phyloP scores from a whole-genome alignment of 164 flowering plant genomes.

The Cinnamomum micranthum region DNA sequence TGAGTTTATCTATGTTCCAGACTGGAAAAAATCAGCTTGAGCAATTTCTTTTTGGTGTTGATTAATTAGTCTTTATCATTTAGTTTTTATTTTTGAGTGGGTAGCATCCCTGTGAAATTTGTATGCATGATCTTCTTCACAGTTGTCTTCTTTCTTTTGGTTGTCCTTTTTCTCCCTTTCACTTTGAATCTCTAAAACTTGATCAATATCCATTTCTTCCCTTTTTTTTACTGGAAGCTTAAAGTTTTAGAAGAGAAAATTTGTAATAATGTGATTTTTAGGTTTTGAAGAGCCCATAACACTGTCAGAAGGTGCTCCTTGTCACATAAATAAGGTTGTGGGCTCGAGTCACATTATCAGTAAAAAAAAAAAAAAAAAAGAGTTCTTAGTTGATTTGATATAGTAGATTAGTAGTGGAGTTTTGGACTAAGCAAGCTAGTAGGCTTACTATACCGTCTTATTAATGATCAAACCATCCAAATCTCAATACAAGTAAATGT shows the following conservation, averaged over 20 bases:
- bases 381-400: not conserved
- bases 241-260: not conserved
- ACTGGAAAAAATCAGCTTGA: not conserved
- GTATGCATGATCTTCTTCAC: not conserved
- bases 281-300: too few species aligned
- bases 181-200: not conserved
- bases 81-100: not conserved
- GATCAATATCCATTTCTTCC: not conserved
- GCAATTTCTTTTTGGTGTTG: not conserved
- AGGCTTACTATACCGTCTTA: not conserved
- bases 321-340: not conserved
- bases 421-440: not conserved
- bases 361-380: not conserved
- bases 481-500: not conserved
- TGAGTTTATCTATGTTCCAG: not conserved
- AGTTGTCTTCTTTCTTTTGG: too few species aligned
- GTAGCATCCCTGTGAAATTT: not conserved
- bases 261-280: not conserved
- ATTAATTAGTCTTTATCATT: too few species aligned
- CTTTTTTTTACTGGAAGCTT: not conserved
- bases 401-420: not conserved
- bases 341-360: not conserved
- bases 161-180: not conserved
- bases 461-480: not conserved
- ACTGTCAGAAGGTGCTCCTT: not conserved